Evolutionary conservation across 2,329 filamentous ascomycete species (phyloP).

Genomic region (Gyromitra esculenta): DNA sequence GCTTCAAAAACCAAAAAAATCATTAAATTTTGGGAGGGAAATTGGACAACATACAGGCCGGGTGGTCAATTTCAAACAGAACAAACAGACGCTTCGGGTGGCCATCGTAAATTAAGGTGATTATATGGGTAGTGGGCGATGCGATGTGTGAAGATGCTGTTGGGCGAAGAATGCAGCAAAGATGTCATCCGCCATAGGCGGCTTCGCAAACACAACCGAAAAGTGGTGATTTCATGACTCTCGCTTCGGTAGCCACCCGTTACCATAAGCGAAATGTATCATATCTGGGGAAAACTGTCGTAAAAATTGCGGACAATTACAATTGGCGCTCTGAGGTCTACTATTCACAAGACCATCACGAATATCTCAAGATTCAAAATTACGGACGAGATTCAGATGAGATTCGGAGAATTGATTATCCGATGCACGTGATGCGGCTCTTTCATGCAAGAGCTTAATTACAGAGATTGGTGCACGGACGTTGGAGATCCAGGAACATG

Average conservation of each 20-base stretch:
- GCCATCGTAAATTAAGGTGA: conserved; percentile 28
- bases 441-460: conserved; percentile 43
- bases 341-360: background rate
- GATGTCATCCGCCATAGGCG: conserved; percentile 33
- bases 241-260: conserved; percentile 1
- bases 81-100: conserved; percentile 11
- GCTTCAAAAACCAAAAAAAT: background rate
- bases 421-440: conserved; percentile 40
- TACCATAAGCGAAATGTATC: conserved; percentile 20
- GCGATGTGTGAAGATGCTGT: background rate
- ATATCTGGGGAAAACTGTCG: background rate
- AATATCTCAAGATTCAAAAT: background rate
- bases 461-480: conserved; percentile 29
- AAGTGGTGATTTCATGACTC: conserved; percentile 27
- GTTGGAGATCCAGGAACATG: background rate
- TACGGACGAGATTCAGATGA: background rate
- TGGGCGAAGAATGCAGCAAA: conserved; percentile 12
- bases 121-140: conserved; percentile 3
- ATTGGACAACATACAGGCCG: conserved; percentile 27
- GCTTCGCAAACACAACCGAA: background rate
- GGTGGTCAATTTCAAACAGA: conserved; percentile 28
- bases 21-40: background rate
- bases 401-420: conserved; percentile 29
- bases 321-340: background rate
- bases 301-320: background rate